A percentile compares a stretch with the other conserved stretches of the same genome.
Evolutionary conservation across 352 stramenopile genomes (phyloP).

Genomic region (Nothophytophthora sp.): DNA sequence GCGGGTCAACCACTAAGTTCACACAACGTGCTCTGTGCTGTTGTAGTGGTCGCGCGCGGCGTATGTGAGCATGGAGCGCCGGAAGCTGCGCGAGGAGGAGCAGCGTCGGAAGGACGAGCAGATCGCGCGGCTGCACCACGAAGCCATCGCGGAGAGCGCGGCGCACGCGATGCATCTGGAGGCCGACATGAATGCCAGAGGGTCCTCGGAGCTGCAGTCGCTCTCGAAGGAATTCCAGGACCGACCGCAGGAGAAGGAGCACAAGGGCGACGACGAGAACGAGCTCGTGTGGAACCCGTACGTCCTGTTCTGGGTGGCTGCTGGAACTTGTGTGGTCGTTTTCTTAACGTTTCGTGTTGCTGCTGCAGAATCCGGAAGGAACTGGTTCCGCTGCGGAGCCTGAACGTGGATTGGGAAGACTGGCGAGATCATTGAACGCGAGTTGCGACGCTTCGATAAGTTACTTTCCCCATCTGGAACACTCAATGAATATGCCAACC

Average conservation of each 20-base stretch:
- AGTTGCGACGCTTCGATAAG: conserved; percentile 2
- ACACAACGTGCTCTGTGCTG: background rate
- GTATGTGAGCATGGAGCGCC: conserved; percentile 48
- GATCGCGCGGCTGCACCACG: conserved; percentile 68
- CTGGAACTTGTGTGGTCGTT: background rate
- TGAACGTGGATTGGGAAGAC: conserved; percentile 82
- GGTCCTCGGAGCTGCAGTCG: conserved; percentile 51
- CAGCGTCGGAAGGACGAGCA: conserved; percentile 70
- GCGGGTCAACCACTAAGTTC: background rate
- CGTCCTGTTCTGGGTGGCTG: conserved; percentile 9
- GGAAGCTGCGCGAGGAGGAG: conserved; percentile 60
- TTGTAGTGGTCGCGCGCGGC: conserved; percentile 63
- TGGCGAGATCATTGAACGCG: conserved; percentile 64
- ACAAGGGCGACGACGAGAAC: conserved; percentile 61
- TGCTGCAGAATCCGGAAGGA: conserved; percentile 62
- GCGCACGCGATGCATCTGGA: conserved; percentile 75
- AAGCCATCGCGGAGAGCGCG: conserved; percentile 69
- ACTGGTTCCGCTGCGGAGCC: conserved; percentile 72
- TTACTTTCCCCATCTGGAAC: too few species aligned
- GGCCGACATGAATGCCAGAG: conserved; percentile 55
- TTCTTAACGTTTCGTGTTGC: background rate
- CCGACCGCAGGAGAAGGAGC: conserved; percentile 52
- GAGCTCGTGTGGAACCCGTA: conserved; percentile 87
- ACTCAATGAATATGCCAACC: too few species aligned
- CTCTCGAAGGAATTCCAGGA: conserved; percentile 62